Evolutionary conservation across 192 early-diverging fungal genomes (phyloP), one percentile per base, ranked within the genome.

Genomic region (Pilaira anomala): DNA sequence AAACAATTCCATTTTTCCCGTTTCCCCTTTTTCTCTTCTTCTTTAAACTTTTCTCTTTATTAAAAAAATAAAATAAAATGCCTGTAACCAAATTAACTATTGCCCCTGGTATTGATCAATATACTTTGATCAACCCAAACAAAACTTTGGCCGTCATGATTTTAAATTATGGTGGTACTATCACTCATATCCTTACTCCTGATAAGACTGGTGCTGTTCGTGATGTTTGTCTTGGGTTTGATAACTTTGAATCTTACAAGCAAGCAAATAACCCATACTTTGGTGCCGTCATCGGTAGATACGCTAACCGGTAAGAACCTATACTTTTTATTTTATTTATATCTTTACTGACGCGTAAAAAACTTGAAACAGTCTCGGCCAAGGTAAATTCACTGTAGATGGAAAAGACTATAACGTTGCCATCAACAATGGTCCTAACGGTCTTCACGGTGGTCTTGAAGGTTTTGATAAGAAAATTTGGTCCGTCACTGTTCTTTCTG

Each of bases 191-290:
- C 25, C 60, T 88, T 12, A 76, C 86, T 19, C 76, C 62, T 19
- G 86, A 91, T 63, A 75, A 76, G 26, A 57, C 65, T 11, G 80
- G 80, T 33, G 63, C 65, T 22, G 24, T 60, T 22, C 78, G 81
- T 26, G 92, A 94, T 62, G 75, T 93, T 53, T 80, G 88, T 14
- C 78, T 90, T 3, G 95, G 95, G 0, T 95, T 90, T 62, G 79
- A 82, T 41, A 80, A 72, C 53, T 72, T 79, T 55, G 78, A 83
- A 25, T 62, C 60, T 8, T 83, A 78, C 45, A 60, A 63, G 7
- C 51, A 67, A 4, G 73, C 66, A 14, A 67, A 83, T 45, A 83
- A 87, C 30, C 85, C 87, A 14, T 95, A 86, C 54, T 93, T 92
- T 78, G 92, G 91, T 13, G 87, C 85, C n/a, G 76, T 81, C 3